Base-by-base conservation (phyloP, 2,329 filamentous ascomycete genomes). In the Trichoderma sp. region DNA sequence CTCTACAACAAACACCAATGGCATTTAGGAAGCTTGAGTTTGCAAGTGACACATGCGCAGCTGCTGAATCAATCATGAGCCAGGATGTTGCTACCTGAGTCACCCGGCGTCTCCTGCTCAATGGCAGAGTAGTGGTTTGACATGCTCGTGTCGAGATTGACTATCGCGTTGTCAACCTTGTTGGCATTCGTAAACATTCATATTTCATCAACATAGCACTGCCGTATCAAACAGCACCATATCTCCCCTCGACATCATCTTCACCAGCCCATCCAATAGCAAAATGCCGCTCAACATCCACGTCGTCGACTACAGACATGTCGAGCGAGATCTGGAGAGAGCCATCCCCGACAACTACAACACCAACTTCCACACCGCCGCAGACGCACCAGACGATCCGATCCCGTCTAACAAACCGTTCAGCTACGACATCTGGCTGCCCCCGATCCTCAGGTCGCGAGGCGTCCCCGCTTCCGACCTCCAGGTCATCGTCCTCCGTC, bases 401-500 rank as follows among this genome's bases (percentile, higher is more conserved):
- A 67, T 65, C 7, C 76, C 77, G 1, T 70, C 72, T 12, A 72
- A 78, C 43, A 63, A 57, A 3, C 75, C 80, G 0, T 79, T 77
- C 63, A 72, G 70, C n/a, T 81, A 79, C 68, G 68, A 71, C n/a
- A 72, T 76, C 65, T 82, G 79, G 80, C 74, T 79, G 1, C 71
- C 75, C 0, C 67, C 81, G 4, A 78, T 82, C 43, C 70, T 78
- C 0, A 62, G 66, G 24, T 76, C 73, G 6, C 77, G 79, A 34
- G 65, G 68, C 1, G 64, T 80, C 1, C 17, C 67, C 1, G 24
- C 59, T 7, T 48, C 62, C 0, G 70, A 62, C 17, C 65, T 72
- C 34, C 79, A 79, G 67, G 70, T 63, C 5, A 56, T 78, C 30
- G 55, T 58, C 0, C 69, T 80, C 17, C 72, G 74, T 1, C 69